Base-by-base conservation (phyloP, 2,329 filamentous ascomycete genomes). In the Botrytis elliptica region DNA sequence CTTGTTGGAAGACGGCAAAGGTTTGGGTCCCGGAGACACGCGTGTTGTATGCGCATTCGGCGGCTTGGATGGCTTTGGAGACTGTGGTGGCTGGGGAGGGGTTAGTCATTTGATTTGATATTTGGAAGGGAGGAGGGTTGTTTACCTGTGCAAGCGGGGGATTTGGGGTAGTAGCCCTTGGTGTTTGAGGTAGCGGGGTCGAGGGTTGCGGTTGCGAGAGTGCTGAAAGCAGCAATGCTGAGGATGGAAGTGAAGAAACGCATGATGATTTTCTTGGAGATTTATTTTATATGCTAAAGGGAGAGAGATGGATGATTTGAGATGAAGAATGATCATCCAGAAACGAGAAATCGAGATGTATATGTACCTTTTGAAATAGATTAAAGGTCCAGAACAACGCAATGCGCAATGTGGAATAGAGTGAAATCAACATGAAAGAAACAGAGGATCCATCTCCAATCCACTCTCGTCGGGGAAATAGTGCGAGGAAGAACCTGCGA, bases 1-100 rank as follows among this genome's bases (percentile, higher is more conserved):
- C 64, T n/a, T 20, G 18, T 6, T 59, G 0, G 63, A 72, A 72
- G 63, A 72, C 71, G 63, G 71, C 71, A 29, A 72, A 72, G 63
- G 71, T 72, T 60, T 72, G 64, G 0, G 29, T 22, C 3, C 62
- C 52, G 38, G 52, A 9, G 29, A 60, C 52, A 6, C 71, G 71
- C 3, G 64, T 71, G 44, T 71, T 71, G 70, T 71, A 36, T 6
- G 71, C 49, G 33, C 71, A 72, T 40, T 72, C 71, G 42, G 63
- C 71, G 63, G 71, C 71, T 68, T 72, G 71, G 40, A 72, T 72
- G 7, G 64, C 52, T 1, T 33, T 25, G 40, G 71, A 68, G 10
- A 60, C 40, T 72, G 66, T 66, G 44, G 20, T 42, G 3, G 60
- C 70, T 71, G 7, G 2, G 29, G 18, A 22, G 7, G 3, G 14